Evolutionary conservation across 495 filamentous ascomycete genomes (phyloP).

Genomic region (Bacidia gigantensis): DNA sequence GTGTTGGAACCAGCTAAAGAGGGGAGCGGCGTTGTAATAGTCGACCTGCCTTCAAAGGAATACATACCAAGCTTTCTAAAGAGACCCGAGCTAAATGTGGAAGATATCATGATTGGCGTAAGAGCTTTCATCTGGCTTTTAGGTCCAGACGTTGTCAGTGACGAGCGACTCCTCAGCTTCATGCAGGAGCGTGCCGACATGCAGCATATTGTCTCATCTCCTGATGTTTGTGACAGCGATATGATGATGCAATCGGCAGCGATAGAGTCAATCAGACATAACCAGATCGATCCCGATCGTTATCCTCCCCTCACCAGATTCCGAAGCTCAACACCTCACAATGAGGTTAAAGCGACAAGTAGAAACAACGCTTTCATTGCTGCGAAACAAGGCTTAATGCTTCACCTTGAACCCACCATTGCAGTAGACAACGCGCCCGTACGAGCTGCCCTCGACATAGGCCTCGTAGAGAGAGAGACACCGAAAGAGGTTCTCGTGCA

Average conservation of each 20-base stretch:
- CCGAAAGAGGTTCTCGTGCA: conserved; percentile 35
- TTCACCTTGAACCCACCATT: conserved; percentile 55
- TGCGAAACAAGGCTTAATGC: conserved; percentile 35
- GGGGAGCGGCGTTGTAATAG: conserved; percentile 58
- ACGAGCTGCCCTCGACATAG: conserved; percentile 39
- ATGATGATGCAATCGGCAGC: conserved; percentile 53
- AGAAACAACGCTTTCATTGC: conserved; percentile 17
- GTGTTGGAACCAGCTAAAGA: conserved; percentile 42
- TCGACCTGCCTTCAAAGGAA: conserved; percentile 56
- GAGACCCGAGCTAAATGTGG: conserved; percentile 59
- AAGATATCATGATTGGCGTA: conserved; percentile 50
- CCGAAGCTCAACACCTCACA: conserved; percentile 24
- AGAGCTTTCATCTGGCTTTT: conserved; percentile 69
- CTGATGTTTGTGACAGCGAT: conserved; percentile 57
- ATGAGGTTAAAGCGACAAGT: not conserved
- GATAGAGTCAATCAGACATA: conserved; percentile 46
- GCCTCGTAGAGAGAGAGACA: conserved; percentile 22
- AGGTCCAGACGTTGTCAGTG: conserved; percentile 46
- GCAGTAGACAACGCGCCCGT: conserved; percentile 36
- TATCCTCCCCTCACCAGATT: conserved; percentile 54
- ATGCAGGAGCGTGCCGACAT: conserved; percentile 44
- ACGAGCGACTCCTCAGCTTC: conserved; percentile 51
- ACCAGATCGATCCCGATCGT: conserved; percentile 51
- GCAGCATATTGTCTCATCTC: conserved; percentile 63
- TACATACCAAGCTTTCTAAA: conserved; percentile 55